phyloP scores from a whole-genome alignment of 352 stramenopile species.

The Phytophthora fragariaefolia region DNA sequence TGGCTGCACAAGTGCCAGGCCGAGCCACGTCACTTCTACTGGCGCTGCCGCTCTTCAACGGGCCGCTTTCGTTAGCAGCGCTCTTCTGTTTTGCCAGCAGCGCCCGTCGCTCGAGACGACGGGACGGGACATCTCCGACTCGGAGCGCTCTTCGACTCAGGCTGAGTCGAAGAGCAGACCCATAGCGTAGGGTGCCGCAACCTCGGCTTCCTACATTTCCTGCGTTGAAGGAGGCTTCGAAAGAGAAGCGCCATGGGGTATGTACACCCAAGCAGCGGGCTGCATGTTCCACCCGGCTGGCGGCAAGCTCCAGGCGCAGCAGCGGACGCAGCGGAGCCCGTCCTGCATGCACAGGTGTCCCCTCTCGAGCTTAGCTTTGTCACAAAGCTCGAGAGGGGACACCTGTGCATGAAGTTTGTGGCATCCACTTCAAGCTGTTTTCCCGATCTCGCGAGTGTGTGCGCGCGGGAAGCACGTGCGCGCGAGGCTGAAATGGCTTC shows the following conservation, averaged over 20 bases:
- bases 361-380: too few species aligned
- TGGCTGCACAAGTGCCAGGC: conserved; percentile 28
- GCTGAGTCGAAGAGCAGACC: too few species aligned
- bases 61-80: conserved; percentile 11
- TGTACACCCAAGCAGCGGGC: not conserved
- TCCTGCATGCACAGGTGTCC: too few species aligned
- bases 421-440: conserved; percentile 16
- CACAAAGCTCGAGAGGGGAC: too few species aligned
- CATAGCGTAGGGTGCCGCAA: too few species aligned
- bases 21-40: conserved; percentile 15
- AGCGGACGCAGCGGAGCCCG: not conserved
- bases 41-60: conserved; percentile 2
- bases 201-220: too few species aligned
- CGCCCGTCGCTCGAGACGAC: too few species aligned
- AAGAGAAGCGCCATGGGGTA: too few species aligned
- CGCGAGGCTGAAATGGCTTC: not conserved
- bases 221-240: too few species aligned
- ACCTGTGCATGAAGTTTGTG: too few species aligned
- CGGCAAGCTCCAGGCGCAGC: not conserved
- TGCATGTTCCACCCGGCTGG: conserved; percentile 11
- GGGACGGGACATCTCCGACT: too few species aligned
- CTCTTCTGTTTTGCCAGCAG: conserved; percentile 14
- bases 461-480: conserved; percentile 30
- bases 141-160: conserved; percentile 2
- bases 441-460: conserved; percentile 15